Base-by-base conservation (phyloP, 1,284 basidiomycete species). In the Leccinum colubrinum region DNA sequence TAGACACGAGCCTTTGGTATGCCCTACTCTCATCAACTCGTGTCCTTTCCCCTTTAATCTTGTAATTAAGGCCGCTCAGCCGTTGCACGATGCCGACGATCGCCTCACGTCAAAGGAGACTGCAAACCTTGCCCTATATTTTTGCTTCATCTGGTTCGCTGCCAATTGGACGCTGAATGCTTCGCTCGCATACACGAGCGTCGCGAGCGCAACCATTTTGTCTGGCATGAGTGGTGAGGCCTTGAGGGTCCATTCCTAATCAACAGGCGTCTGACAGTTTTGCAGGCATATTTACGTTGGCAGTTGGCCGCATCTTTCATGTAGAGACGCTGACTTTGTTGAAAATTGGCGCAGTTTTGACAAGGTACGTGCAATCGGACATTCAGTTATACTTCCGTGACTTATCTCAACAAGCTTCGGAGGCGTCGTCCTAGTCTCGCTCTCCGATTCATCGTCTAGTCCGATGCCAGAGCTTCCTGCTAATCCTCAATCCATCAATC, bases 251-350 rank as follows among this genome's bases (percentile, higher is more conserved):
- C 43, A 11, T 51, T 30, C 7, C 5, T 53, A 46, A 6, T 41
- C 30, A 52, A 9, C 9, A 37, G 30, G 55, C 11, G 11, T 64
- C 56, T 62, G 46, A 65, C 35, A n/a, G 27, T 58, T 46, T 46
- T n/a, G 14, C 59, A 94, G 95, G 97, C 4, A 96, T 99, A 78
- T 98, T 98, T 75, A 99, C 97, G 0, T 80, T 99, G 48, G 88
- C 82, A 0, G 79, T 98, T 50, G 97, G 97, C 3, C 82, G 90
- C n/a, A 66, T 95, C 46, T 91, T 94, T 66, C 83, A 85, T 11
- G 93, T 98, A 8, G 97, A 99, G 74, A 80, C 78, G 6, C 78
- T 98, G 61, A 91, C 91, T 0, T 58, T 86, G 2, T 79, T 85
- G 8, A 97, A 97, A 75, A 77, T 95, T 46, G 78, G 81, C n/a